Percentiles rank a stretch among this genome's conserved stretches.
These are phyloP conservation scores for Schwanniomyces occidentalis DNA, from an alignment of 805 yeast species.

Conservation along the genomic window DNA sequence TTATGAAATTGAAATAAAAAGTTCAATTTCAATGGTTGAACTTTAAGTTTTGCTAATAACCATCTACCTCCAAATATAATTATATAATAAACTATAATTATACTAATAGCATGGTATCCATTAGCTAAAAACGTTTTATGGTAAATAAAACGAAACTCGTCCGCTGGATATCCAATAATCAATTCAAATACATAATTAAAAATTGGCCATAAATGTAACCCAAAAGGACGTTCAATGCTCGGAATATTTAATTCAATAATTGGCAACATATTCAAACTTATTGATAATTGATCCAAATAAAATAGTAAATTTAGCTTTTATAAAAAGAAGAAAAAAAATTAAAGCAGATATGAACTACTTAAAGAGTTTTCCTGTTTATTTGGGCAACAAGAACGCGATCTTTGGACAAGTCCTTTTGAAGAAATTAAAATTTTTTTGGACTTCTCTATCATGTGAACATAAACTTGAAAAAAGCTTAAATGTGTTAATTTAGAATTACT, in stretches of 20 bases:
- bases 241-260: conserved; percentile 32
- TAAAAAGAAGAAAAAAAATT: too few species aligned
- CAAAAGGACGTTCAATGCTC: conserved; percentile 50
- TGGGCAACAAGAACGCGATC: too few species aligned
- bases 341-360: too few species aligned
- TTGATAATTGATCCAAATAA: too few species aligned
- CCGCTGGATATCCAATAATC: conserved; percentile 57
- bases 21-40: conserved; percentile 73
- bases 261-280: conserved; percentile 8
- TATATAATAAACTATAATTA: conserved; percentile 42
- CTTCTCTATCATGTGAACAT: too few species aligned
- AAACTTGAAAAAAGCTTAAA: too few species aligned
- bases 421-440: too few species aligned
- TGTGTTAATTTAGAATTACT: too few species aligned
- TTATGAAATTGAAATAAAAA: conserved; percentile 84
- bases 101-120: conserved; percentile 51
- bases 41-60: conserved; percentile 49
- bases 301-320: too few species aligned
- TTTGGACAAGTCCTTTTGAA: too few species aligned
- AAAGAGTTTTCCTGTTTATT: too few species aligned
- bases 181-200: conserved; percentile 50
- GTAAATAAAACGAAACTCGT: conserved; percentile 65
- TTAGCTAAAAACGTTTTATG: conserved; percentile 69
- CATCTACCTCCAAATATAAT: conserved; percentile 70
- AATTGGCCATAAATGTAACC: conserved; percentile 67